Base-by-base conservation (phyloP, 2,329 filamentous ascomycete species). In the Gaeumannomyces sp. region DNA sequence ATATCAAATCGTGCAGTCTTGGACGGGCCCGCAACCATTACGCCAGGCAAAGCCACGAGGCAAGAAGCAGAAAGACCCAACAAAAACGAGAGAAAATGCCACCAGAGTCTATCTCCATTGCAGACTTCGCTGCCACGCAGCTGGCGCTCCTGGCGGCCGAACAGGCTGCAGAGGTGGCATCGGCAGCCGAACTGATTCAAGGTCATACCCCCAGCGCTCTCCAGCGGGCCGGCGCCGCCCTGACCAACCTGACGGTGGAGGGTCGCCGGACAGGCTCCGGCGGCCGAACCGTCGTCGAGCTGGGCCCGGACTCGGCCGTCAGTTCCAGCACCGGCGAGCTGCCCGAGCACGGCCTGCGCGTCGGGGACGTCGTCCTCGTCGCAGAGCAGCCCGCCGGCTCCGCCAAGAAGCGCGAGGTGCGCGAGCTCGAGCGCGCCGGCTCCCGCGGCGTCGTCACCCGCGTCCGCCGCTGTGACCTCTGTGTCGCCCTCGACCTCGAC, bases 181-280 rank as follows among this genome's bases (percentile, higher is more conserved):
- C 92, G 76, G 92, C 89, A 28, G 83, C 86, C 69, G 77, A 81
- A 57, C 84, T 93, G 65, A 83, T 93, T 66, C 82, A 86, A 59
- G 84, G 83, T 60, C 85, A 90, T 74, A 86, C 88, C 61, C 91
- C 92, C 5, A 79, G 83, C 0, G 81, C 85, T 1, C 85, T 96
- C 16, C 85, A 91, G 72, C 87, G 89, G 66, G 90, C 90, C 7
- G 92, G 92, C n/a, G 82, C 92, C 57, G 92, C 92, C 38, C 81
- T 95, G 70, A 86, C 87, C 22, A 94, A 93, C 75, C 85, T 98
- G 11, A 79, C 85, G 38, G 79, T 96, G 45, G 80, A 84, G 14
- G 89, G 90, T 25, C 90, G 91, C 73, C 89, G 93, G 35, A 99
- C 95, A 0, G 95, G 95, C 0, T 81, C 97, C 53, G 95, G 93